Evolutionary conservation across 495 filamentous ascomycete species (phyloP), one percentile per base, ranked within the genome.

Genomic region (Daldinia vernicosa): DNA sequence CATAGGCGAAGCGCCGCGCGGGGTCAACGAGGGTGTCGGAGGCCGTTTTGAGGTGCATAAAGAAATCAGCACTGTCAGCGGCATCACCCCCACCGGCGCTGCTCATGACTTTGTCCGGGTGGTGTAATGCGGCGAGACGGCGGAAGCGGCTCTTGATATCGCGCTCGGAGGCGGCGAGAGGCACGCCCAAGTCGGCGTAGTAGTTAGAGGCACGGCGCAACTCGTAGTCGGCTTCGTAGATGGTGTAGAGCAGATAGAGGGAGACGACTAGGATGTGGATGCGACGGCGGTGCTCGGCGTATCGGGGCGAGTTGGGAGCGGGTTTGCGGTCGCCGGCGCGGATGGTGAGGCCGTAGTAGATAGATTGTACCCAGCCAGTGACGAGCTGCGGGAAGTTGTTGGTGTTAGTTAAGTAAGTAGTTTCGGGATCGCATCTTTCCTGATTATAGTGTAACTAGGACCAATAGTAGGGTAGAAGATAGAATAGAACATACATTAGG

Each of bases 311-410:
- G 63, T 91, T 90, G 0, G 92, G 93, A 37, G 85, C 82, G 1
- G 95, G 95, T 45, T 88, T 89, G 22, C 89, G 91, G 67, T 96
- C 91, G 70, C 95, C 95, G 28, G 93, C 95, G 70, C 95, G 94
- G 73, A 97, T 95, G 17, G 92, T 92, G 69, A 98, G 83, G 75
- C 90, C 83, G 84, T 98, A 99, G 82, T 92, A 97, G 69, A 97
- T 78, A 52, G 83, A 85, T 72, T 98, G 93, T 11, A 93, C 70
- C 82, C 91, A 92, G 68, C 89, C 88, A 60, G 93, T 94, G 22
- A 88, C 91, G 75, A 96, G 86, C 91, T 95, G 74, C 24, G 19
- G 1, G 35, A 24, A 5, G 15, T 24, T 51, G 8, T 27, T 19
- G n/a, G 28, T 37, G 50, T 45, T 11, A 33, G 9, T 33, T 1